Percentiles rank a stretch among this genome's conserved stretches.
Evolutionary conservation across 2,329 filamentous ascomycete genomes (phyloP).

Genomic region (Huntiella moniliformis): DNA sequence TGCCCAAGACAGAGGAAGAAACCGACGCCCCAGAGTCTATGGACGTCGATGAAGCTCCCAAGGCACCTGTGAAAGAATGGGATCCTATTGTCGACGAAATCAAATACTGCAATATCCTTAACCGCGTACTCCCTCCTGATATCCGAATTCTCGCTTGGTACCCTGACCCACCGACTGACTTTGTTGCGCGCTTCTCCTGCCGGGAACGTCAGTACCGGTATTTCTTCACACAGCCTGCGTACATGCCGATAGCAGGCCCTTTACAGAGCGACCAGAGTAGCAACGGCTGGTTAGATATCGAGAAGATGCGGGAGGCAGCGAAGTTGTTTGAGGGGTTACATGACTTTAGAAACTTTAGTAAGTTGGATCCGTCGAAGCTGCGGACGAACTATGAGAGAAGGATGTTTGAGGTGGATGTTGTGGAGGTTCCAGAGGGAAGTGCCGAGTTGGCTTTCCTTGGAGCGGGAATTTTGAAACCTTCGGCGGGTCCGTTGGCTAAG

Average conservation of each 20-base stretch:
- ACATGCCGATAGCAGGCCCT: slow-evolving; percentile 33
- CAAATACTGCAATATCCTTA: slow-evolving; percentile 65
- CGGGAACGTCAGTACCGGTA: slow-evolving; percentile 83
- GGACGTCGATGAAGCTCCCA: slow-evolving; percentile 7
- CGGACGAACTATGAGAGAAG: slow-evolving; percentile 63
- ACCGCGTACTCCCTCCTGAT: slow-evolving; percentile 71
- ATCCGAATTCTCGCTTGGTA: slow-evolving; percentile 91
- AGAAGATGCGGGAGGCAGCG: slow-evolving; percentile 68
- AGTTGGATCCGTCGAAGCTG: slow-evolving; percentile 77
- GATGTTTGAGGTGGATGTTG: slow-evolving; percentile 66
- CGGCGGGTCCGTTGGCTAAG: slow-evolving; percentile 8
- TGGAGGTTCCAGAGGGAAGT: slow-evolving; percentile 39
- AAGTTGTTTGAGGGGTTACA: slow-evolving; percentile 63
- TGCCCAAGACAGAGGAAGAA: slow-evolving; percentile 19
- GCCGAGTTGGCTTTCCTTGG: slow-evolving; percentile 38
- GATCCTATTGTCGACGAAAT: slow-evolving; percentile 66
- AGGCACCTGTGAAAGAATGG: slow-evolving; percentile 22
- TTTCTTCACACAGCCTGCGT: slow-evolving; percentile 92
- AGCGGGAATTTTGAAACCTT: slow-evolving; percentile 20
- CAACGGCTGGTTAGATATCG: slow-evolving; percentile 65
- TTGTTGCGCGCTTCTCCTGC: slow-evolving; percentile 86
- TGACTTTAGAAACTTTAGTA: slow-evolving; percentile 96
- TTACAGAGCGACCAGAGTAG: slow-evolving; percentile 14
- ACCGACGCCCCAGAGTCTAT: slow-evolving; percentile 9
- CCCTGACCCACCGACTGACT: slow-evolving; percentile 56